phyloP scores from a whole-genome alignment of 331 rosid species.

The Quercus tomentella region DNA sequence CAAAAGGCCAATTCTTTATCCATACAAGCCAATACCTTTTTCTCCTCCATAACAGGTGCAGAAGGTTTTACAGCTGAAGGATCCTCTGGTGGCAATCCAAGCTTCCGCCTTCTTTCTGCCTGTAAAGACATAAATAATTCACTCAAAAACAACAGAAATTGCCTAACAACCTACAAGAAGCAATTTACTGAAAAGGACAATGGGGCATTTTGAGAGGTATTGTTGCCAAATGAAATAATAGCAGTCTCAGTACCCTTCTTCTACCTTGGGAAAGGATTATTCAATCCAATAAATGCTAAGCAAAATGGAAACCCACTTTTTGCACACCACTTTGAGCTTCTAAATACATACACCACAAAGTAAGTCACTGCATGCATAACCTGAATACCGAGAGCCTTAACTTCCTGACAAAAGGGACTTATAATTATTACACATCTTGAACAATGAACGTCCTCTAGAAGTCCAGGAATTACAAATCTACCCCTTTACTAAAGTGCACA shows the following conservation, averaged over 20 bases:
- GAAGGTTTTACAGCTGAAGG: constrained; percentile 65
- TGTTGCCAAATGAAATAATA: not conserved
- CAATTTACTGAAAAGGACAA: not conserved
- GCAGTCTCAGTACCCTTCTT: not conserved
- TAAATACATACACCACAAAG: not conserved
- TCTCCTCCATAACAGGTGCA: constrained; percentile 76
- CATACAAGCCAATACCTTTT: constrained; percentile 50
- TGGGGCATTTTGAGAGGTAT: not conserved
- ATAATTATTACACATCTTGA: not conserved
- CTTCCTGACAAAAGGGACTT: not conserved
- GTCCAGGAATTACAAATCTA: not conserved
- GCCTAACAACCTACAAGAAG: not conserved
- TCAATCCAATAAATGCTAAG: not conserved
- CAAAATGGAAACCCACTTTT: not conserved
- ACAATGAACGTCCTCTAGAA: not conserved
- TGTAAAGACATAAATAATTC: constrained; percentile 25
- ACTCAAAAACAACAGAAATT: not conserved
- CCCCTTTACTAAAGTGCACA: not conserved
- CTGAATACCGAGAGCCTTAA: not conserved
- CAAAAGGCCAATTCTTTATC: not conserved
- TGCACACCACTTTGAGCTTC: not conserved
- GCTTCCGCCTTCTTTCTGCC: constrained; percentile 90
- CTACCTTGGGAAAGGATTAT: not conserved
- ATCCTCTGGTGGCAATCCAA: constrained; percentile 83
- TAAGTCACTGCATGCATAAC: not conserved